Percentiles rank a stretch among this genome's conserved stretches.
Evolutionary conservation across 2,329 filamentous ascomycete genomes (phyloP).

Genomic region (Nannizziopsis arthrosporioides): DNA sequence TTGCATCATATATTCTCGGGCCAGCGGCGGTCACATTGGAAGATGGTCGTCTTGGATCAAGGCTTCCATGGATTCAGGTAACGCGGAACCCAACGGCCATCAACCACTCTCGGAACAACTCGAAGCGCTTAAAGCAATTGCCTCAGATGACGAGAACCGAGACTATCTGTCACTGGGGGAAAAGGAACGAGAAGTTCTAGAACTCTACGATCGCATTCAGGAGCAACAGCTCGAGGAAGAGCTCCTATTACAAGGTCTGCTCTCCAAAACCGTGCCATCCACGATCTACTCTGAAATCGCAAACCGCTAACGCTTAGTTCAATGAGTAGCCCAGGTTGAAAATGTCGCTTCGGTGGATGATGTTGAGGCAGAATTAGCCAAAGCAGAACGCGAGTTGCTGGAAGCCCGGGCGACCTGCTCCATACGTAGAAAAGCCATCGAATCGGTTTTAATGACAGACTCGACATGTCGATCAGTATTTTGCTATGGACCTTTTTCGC

Average conservation of each 20-base stretch:
- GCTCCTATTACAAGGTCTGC: constrained; percentile 43
- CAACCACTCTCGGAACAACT: constrained; percentile 24
- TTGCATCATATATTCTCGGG: neutral
- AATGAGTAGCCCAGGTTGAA: constrained; percentile 2
- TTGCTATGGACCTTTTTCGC: constrained; percentile 46
- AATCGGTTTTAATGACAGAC: constrained; percentile 58
- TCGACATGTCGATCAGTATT: constrained; percentile 70
- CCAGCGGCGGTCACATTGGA: neutral
- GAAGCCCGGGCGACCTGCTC: constrained; percentile 59
- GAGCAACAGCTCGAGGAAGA: constrained; percentile 62
- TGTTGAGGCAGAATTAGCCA: constrained; percentile 40
- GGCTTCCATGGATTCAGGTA: constrained; percentile 26
- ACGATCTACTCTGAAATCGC: neutral
- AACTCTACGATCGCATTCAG: constrained; percentile 59
- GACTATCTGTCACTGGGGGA: constrained; percentile 50
- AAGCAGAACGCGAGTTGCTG: constrained; percentile 54
- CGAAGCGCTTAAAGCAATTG: constrained; percentile 32
- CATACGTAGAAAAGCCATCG: constrained; percentile 56
- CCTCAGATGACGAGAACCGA: constrained; percentile 29
- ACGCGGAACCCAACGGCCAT: constrained; percentile 18
- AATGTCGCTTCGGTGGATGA: constrained; percentile 32
- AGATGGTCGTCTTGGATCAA: constrained; percentile 6
- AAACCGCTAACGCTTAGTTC: neutral
- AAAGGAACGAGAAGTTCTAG: constrained; percentile 54
- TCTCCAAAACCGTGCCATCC: too few species aligned